Conservation (phyloP, 305 asterid species). For the Fraxinus xanthoxyloides region DNA sequence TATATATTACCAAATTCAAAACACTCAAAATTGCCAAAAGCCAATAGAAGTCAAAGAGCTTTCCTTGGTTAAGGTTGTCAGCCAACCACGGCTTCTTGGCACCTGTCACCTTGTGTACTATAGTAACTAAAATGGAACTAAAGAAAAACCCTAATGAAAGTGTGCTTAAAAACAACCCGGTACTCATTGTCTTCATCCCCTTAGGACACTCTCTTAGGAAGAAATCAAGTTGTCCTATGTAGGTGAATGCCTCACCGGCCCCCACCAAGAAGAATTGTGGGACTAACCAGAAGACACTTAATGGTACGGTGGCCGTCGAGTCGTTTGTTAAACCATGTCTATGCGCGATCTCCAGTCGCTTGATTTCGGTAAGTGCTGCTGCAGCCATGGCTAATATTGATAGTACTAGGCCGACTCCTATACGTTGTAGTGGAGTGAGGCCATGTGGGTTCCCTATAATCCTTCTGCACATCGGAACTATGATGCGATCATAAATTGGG, state of each 20-base stretch:
- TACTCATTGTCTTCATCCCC: slow-evolving; percentile 91
- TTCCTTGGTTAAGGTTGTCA: slow-evolving; percentile 66
- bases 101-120: slow-evolving; percentile 56
- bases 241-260: slow-evolving; percentile 84
- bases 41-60: slow-evolving; percentile 72
- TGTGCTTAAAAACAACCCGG: slow-evolving; percentile 72
- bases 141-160: slow-evolving; percentile 73
- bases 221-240: slow-evolving; percentile 87
- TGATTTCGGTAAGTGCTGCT: slow-evolving; percentile 58
- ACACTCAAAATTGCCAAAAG: slow-evolving; percentile 51
- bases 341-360: slow-evolving; percentile 43
- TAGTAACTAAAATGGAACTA: slow-evolving; percentile 57
- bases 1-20: slow-evolving; percentile 53
- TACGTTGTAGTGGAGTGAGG: slow-evolving; percentile 64
- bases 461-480: slow-evolving; percentile 44
- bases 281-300: slow-evolving; percentile 60
- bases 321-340: slow-evolving; percentile 37
- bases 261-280: slow-evolving; percentile 79
- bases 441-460: slow-evolving; percentile 49
- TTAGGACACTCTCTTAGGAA: slow-evolving; percentile 76
- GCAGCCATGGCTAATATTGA: slow-evolving; percentile 61
- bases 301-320: slow-evolving; percentile 29
- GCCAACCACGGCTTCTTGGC: slow-evolving; percentile 60
- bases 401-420: slow-evolving; percentile 48
- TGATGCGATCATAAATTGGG: slow-evolving; percentile 54